Percentiles rank a stretch among this genome's conserved stretches.
These are phyloP conservation scores for Phoenix dactylifera DNA, from an alignment of 176 grass and related monocot species.

Conservation along the genomic window DNA sequence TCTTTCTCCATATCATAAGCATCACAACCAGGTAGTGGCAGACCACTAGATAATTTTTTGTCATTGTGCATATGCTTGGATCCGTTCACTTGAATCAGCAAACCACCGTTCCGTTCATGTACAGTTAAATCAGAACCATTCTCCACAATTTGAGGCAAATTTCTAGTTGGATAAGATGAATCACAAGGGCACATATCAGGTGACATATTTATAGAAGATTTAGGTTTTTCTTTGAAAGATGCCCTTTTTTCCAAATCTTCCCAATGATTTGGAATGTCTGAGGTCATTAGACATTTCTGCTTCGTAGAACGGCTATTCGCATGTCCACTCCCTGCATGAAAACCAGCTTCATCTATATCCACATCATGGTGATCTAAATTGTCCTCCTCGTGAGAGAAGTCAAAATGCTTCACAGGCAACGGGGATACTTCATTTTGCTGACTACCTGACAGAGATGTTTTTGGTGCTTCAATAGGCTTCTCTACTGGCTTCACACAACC, in stretches of 20 bases:
- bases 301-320: constrained; percentile 9
- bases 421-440: constrained; percentile 45
- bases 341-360: constrained; percentile 27
- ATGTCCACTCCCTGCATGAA: constrained; percentile 2
- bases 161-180: constrained; percentile 23
- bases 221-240: constrained; percentile 4
- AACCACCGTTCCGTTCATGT: background rate
- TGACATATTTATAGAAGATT: constrained; percentile 7
- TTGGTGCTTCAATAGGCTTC: constrained; percentile 22
- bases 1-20: no score
- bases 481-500: constrained; percentile 42
- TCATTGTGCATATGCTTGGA: constrained; percentile 9
- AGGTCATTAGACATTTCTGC: background rate
- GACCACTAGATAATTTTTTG: constrained; percentile 7
- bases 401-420: constrained; percentile 76
- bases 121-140: background rate
- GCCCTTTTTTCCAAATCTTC: constrained; percentile 15
- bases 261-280: constrained; percentile 10
- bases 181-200: background rate
- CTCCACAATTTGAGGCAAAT: background rate
- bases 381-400: constrained; percentile 68
- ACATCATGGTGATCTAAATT: constrained; percentile 18
- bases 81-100: constrained; percentile 10
- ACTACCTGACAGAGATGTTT: constrained; percentile 4
- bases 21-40: constrained; percentile 15